Conservation (phyloP, 768 basidiomycete species). For the Austroboletus eburneus region DNA sequence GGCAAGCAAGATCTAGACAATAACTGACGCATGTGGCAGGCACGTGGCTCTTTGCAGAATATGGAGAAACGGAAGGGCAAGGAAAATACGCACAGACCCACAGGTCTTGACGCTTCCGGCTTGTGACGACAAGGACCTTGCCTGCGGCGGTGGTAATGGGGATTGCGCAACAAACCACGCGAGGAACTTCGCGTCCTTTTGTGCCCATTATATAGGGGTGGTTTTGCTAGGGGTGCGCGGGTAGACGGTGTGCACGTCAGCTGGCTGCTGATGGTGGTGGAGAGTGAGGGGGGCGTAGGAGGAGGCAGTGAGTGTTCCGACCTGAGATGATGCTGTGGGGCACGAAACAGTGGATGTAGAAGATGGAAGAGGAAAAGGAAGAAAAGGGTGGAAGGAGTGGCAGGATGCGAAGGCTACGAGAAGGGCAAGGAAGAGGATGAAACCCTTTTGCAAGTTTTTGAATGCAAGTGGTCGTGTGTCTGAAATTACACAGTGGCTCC, state of each 20-base stretch:
- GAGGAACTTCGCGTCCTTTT: slow-evolving; percentile 76
- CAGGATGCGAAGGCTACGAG: background rate
- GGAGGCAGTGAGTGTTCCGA: slow-evolving; percentile 7
- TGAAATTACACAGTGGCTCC: slow-evolving; percentile 31
- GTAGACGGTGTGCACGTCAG: no score
- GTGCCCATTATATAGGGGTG: slow-evolving; percentile 38
- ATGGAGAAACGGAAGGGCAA: slow-evolving; percentile 4
- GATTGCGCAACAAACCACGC: slow-evolving; percentile 88
- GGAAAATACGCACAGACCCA: slow-evolving; percentile 80
- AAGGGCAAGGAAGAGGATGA: slow-evolving; percentile 7
- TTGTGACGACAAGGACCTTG: slow-evolving; percentile 81
- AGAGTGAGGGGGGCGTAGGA: slow-evolving; percentile 4
- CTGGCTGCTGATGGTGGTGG: slow-evolving; percentile 6
- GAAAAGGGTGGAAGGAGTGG: slow-evolving; percentile 8
- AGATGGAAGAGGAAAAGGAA: background rate
- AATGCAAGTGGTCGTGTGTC: slow-evolving; percentile 34
- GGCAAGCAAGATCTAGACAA: background rate
- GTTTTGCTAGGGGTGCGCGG: background rate
- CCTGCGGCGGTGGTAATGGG: slow-evolving; percentile 70
- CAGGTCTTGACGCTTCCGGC: slow-evolving; percentile 70
- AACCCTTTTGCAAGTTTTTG: slow-evolving; percentile 19
- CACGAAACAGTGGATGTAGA: slow-evolving; percentile 7
- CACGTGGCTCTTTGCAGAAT: background rate
- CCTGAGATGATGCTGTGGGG: slow-evolving; percentile 6
- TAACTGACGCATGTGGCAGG: slow-evolving; percentile 1